Conservation (phyloP, 148 eudicot species). For the Silene uniflora region DNA sequence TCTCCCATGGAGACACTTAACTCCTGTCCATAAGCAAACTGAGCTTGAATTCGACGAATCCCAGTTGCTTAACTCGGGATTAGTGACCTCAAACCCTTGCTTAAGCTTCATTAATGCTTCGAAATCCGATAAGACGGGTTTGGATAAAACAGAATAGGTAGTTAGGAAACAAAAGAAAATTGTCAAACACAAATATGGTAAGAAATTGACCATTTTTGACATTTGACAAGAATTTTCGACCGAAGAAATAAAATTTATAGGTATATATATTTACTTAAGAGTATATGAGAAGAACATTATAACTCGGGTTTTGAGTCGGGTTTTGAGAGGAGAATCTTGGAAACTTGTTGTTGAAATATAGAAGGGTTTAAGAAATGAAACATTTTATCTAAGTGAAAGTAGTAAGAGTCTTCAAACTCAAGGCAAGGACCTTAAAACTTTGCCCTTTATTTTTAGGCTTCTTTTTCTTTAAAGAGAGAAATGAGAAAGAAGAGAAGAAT, state of each 20-base stretch:
- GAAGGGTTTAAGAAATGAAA: constrained; percentile 40
- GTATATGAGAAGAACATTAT: constrained; percentile 15
- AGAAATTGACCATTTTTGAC: constrained; percentile 21
- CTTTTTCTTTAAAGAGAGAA: constrained; percentile 23
- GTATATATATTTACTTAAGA: neutral
- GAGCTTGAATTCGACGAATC: constrained; percentile 53
- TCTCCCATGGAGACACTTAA: constrained; percentile 57
- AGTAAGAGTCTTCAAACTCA: constrained; percentile 62
- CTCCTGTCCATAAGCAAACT: constrained; percentile 75
- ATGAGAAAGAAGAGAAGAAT: constrained; percentile 35
- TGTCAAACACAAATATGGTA: constrained; percentile 8
- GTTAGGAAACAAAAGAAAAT: constrained; percentile 33
- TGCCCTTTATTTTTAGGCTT: constrained; percentile 32
- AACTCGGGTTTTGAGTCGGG: constrained; percentile 14
- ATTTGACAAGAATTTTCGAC: neutral
- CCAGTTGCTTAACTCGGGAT: constrained; percentile 42
- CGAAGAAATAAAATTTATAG: neutral
- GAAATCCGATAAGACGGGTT: constrained; percentile 33
- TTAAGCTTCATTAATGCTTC: constrained; percentile 59
- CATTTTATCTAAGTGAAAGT: constrained; percentile 30
- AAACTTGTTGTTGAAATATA: constrained; percentile 36
- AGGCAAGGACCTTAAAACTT: constrained; percentile 42
- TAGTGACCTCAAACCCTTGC: constrained; percentile 43
- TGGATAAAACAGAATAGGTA: constrained; percentile 32
- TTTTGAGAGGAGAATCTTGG: constrained; percentile 56